A percentile compares a stretch with the other conserved stretches of the same genome.
These are phyloP conservation scores for Magnusiomyces tetraspermus DNA, from an alignment of 1,139 yeast species.

Conservation along the genomic window DNA sequence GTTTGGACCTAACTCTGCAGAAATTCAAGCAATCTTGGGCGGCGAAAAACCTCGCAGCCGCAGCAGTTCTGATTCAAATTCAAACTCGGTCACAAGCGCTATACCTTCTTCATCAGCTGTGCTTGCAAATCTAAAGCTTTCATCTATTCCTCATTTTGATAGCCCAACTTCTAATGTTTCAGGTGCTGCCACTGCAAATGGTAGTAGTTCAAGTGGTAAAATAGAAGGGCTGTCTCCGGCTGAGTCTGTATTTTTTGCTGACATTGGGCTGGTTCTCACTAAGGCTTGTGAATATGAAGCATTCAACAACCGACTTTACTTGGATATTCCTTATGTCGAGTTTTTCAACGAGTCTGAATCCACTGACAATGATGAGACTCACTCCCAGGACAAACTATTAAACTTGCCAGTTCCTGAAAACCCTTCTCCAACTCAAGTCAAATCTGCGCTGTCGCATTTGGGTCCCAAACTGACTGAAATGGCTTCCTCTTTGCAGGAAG, in stretches of 20 bases:
- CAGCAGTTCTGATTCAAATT: not conserved
- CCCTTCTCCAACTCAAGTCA: not conserved
- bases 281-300: constrained; percentile 5
- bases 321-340: constrained; percentile 1
- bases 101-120: not conserved
- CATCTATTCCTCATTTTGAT: not conserved
- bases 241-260: not conserved
- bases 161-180: not conserved
- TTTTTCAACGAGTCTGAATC: not conserved
- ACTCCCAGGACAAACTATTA: not conserved
- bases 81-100: not conserved
- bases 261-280: not conserved
- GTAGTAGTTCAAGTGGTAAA: not conserved
- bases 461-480: not conserved
- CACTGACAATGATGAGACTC: not conserved
- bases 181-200: not conserved
- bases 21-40: not conserved
- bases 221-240: not conserved
- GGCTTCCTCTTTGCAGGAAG: not conserved
- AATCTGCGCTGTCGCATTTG: not conserved
- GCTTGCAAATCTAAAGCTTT: not conserved
- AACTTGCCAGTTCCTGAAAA: not conserved
- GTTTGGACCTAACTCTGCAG: not conserved
- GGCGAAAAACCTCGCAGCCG: constrained; percentile 1
- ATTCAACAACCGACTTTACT: not conserved